Base-by-base conservation (phyloP, 345 rosid genomes). In the Orychophragmus violaceus region DNA sequence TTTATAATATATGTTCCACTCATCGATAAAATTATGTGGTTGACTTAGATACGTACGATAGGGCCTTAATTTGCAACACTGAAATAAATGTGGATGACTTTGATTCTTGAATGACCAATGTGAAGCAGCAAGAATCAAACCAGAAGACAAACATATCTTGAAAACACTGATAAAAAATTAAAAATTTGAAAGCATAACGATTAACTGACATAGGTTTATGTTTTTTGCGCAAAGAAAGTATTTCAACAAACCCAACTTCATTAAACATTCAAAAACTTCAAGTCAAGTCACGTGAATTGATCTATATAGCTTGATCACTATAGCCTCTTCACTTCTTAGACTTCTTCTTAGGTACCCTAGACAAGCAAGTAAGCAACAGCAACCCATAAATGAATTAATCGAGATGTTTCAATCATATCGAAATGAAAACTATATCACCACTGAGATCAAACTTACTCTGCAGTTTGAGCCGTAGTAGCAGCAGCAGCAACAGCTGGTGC, bases 321-420 rank as follows among this genome's bases (percentile, higher is more conserved):
- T 36, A 29, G 50, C 48, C 55, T 24, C 69, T 51, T 74, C 74
- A 74, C 78, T 74, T 74, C 74, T 68, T 74, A 1, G 78, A 68
- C 74, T 68, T 74, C 6, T 73, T 73, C 74, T 74, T 74, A 6
- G 74, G 48, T 22, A 17, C 65, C 39, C 78, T 74, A 19, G 46
- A 54, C 29, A 23, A 54, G 5, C 2, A 29, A 19, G 12, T n/a
- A n/a, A n/a, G n/a, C n/a, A n/a, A n/a, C n/a, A n/a, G n/a, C n/a
- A 0, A 46, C 59, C 6, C 4, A 45, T 2, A 39, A 6, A 30
- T 1, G 57, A 0, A 3, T 16, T 51, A 59, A 10, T 21, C n/a
- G n/a, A 21, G 27, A 46, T n/a, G 18, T 8, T 44, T 5, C 5
- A 9, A 11, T 4, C 16, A 8, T 0, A 3, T 6, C n/a, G n/a